These are phyloP conservation scores for Aspergillus uvarum DNA, from an alignment of 2,329 filamentous ascomycete genomes.

Conservation along the genomic window DNA sequence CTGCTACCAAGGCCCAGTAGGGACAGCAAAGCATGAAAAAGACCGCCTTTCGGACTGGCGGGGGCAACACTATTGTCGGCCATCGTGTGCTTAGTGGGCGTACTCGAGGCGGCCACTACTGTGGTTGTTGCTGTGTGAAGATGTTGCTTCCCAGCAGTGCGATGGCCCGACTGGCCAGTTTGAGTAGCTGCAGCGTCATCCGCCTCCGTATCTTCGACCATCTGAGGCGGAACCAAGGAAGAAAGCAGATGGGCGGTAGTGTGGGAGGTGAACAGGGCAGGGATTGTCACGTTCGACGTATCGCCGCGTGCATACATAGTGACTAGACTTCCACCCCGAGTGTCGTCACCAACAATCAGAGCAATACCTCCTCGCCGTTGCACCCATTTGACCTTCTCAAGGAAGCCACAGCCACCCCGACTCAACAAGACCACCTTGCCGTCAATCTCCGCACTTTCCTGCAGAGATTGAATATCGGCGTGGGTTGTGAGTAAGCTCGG, in stretches of 20 bases:
- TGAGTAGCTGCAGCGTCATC: constrained; percentile 58
- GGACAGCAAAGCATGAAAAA: constrained; percentile 48
- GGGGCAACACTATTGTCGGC: constrained; percentile 18
- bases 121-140: constrained; percentile 29
- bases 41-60: constrained; percentile 26
- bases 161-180: constrained; percentile 26
- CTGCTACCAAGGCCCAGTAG: constrained; percentile 43
- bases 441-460: constrained; percentile 87
- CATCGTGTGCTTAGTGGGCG: constrained; percentile 27
- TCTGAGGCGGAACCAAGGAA: constrained; percentile 73
- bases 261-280: constrained; percentile 89
- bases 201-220: constrained; percentile 60
- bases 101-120: constrained; percentile 32
- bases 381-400: constrained; percentile 97
- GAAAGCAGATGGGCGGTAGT: constrained; percentile 92
- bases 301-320: constrained; percentile 99
- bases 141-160: constrained; percentile 22
- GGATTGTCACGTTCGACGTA: constrained; percentile 91
- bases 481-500: constrained; percentile 52
- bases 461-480: constrained; percentile 86
- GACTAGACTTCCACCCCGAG: constrained; percentile 81
- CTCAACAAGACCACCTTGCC: constrained; percentile 91
- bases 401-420: constrained; percentile 89
- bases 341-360: constrained; percentile 91
- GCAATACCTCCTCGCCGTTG: constrained; percentile 86